Conservation (phyloP, 2,329 filamentous ascomycete genomes). For the Cladophialophora bantiana region DNA sequence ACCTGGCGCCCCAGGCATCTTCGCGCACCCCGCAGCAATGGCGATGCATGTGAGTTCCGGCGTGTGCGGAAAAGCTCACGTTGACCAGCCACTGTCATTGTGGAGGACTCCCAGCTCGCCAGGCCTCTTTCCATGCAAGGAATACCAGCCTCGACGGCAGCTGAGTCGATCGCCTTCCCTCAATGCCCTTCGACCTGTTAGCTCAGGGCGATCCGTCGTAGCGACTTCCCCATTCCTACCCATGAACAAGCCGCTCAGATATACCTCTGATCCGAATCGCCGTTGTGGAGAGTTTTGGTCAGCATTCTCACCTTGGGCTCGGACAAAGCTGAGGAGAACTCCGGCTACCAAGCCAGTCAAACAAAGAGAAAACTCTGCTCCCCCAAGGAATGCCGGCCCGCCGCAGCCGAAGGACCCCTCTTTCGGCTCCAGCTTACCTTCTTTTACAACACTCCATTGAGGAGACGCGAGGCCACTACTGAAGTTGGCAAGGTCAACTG, state of each 20-base stretch:
- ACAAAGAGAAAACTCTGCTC: conserved; percentile 1
- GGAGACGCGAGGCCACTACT: conserved; percentile 5
- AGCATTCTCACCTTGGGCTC: background rate
- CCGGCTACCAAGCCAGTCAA: background rate
- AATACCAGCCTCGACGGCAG: conserved; percentile 2
- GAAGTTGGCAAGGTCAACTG: conserved; percentile 4
- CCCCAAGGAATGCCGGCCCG: background rate
- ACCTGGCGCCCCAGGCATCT: background rate
- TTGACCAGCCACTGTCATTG: background rate
- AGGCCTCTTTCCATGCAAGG: background rate
- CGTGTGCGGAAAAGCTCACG: background rate
- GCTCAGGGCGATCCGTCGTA: background rate
- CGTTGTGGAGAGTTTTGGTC: background rate
- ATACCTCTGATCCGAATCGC: background rate
- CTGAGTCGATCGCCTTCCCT: conserved; percentile 5
- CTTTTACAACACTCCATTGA: conserved; percentile 1
- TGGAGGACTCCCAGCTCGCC: background rate
- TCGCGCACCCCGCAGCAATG: conserved; percentile 3
- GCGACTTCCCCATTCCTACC: background rate
- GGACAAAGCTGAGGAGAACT: background rate
- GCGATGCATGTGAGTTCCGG: conserved; percentile 7
- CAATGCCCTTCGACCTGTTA: background rate
- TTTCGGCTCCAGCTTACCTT: conserved; percentile 2
- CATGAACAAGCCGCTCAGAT: background rate
- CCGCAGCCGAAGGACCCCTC: conserved; percentile 3